These are phyloP conservation scores for Monilinia fructicola DNA, from an alignment of 2,329 filamentous ascomycete species.

Conservation along the genomic window DNA sequence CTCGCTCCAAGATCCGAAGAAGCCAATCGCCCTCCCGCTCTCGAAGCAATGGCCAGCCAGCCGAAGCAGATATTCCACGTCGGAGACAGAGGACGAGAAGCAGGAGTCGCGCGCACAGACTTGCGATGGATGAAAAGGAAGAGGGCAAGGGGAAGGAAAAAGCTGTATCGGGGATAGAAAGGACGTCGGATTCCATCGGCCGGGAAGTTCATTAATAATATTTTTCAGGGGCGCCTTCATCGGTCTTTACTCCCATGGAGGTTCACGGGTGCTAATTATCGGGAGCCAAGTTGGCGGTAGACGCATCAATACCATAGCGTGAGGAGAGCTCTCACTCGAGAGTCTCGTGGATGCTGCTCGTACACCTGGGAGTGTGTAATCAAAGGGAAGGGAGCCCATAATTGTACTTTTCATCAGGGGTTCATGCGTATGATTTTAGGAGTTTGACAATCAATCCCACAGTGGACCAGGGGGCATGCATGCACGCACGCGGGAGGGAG, in stretches of 20 bases:
- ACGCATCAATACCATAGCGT: neutral
- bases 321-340: slow-evolving; percentile 8
- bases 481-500: neutral
- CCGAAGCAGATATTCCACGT: slow-evolving; percentile 24
- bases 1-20: slow-evolving; percentile 21
- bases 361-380: neutral
- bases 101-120: slow-evolving; percentile 26
- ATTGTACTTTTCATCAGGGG: neutral
- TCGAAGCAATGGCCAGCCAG: slow-evolving; percentile 16
- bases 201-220: neutral
- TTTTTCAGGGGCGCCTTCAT: neutral
- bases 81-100: slow-evolving; percentile 33
- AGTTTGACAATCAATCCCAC: neutral
- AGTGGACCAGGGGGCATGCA: neutral
- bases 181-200: neutral
- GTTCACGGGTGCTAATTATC: neutral
- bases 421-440: too few species aligned
- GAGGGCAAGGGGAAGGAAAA: slow-evolving; percentile 3
- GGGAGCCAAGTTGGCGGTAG: neutral
- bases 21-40: slow-evolving; percentile 31
- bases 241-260: neutral
- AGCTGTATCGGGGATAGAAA: neutral
- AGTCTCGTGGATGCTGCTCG: neutral
- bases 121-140: slow-evolving; percentile 12
- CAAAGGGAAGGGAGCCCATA: neutral